Evolutionary conservation across 192 early-diverging fungal species (phyloP), one percentile per base, ranked within the genome.

Genomic region (Backusella circina): DNA sequence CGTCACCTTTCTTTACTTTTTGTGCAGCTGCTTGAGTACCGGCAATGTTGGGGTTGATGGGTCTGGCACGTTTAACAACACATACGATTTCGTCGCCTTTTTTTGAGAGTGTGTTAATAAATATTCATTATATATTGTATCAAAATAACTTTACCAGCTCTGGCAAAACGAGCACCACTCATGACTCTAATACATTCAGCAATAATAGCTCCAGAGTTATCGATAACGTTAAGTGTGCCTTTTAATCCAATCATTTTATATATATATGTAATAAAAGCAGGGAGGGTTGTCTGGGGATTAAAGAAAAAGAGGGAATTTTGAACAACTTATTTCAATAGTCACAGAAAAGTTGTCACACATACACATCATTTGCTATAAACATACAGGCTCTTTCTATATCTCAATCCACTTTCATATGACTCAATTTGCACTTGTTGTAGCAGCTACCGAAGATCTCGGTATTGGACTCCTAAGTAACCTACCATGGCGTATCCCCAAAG

Each of bases 181-280:
- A 95, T 85, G 4, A 96, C 95, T 77, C 95, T 93, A 84, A 99
- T 97, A 87, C 96, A 97, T 85, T 99, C 97, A 28, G 92, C 95
- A 65, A 96, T 80, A 28, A 95, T 81, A 21, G 96, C 97, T 8
- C 97, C 96, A 35, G 95, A 95, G 88, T 99, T 99, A 89, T 99
- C 97, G 82, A 99, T 98, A 67, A 97, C 96, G 82, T 95, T 93
- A 70, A 95, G 83, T 72, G 89, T 85, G n/a, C 89, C 89, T 75
- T 95, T 93, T 61, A 94, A 83, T 80, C 91, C 89, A 78, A 95
- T 92, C 94, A 94, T 93, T n/a, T 31, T 78, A 31, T 39, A 70
- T 41, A 44, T 44, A 44, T 39, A 41, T 26, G 26, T 15, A 67
- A 67, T 18, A 70, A 47, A 41, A 32, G 26, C 33, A 41, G 54